Base-by-base conservation (phyloP, 108 stramenopile species). In the Ochromonas danica region DNA sequence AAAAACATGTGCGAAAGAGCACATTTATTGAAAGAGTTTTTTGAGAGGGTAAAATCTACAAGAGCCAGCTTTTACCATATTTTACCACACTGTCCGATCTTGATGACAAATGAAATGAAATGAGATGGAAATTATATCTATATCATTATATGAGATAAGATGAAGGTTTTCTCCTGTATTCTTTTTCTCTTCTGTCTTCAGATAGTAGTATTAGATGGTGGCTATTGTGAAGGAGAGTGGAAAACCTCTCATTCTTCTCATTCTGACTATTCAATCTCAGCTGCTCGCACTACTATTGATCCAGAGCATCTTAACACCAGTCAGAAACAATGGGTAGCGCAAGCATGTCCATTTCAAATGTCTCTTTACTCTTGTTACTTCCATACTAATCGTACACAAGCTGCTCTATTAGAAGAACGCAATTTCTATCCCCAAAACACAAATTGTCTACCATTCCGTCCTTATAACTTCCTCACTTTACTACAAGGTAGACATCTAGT, bases 341-440 rank as follows among this genome's bases (percentile, higher is more conserved):
- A 6, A 36, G 17, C 63, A 36, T 67, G 63, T 67, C 63, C 63
- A 31, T 22, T 25, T 67, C 63, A 67, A 25, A 67, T 36, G 63
- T 35, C 63, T 14, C 17, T 67, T 6, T 36, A 31, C 25, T 31
- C 63, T 33, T 67, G 63, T 67, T 36, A 67, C 63, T 67, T 67
- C 63, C 31, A 67, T 25, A 67, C 33, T 10, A 67, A 67, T 36
- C 3, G 35, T 14, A 67, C 63, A 6, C 63, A 31, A 14, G 63
- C 63, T 10, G 31, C 3, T 22, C 63, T 31, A 25, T 36, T 67
- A 10, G 63, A 67, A 67, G 10, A 36, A 3, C 27, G 63, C n/a
- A n/a, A n/a, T n/a, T n/a, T n/a, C n/a, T n/a, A n/a, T n/a, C n/a
- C n/a, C n/a, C n/a, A n/a, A n/a, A n/a, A n/a, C n/a, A n/a, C n/a